Evolutionary conservation across 192 early-diverging fungal genomes (phyloP), one percentile per base, ranked within the genome.

Genomic region (Backusella mclennaniae): DNA sequence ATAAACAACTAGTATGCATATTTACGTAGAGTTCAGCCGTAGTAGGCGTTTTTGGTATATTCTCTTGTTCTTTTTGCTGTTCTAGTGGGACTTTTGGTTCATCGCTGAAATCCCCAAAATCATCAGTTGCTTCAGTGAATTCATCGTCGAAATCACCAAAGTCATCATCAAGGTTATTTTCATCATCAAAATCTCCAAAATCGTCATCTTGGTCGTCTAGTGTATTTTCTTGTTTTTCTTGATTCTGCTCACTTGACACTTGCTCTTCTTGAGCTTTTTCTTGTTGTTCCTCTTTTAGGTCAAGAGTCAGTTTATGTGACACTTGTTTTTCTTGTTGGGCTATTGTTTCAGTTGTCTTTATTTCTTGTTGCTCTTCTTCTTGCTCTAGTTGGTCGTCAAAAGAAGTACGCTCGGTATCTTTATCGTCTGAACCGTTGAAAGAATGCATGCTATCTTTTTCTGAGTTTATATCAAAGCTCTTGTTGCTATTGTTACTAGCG

Each of bases 71-170:
- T 59, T 23, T 3, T 26, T 59, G 8, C 8, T 59, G n/a, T 26
- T 29, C n/a, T 29, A 29, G 9, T 29, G 21, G 11, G 9, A 14
- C 21, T 29, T 63, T 3, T 63, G 23, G 23, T 29, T 63, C 56
- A 1, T 77, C 76, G n/a, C 35, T 76, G 75, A 83, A 83, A 35
- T 83, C 82, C 6, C 80, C 80, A 78, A 82, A 82, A 9, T 77
- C 80, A n/a, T 81, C 80, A 11, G 21, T 59, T 53, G 29, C 29
- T 36, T 23, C 56, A 63, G 21, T 63, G 23, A 63, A 63, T 29
- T 63, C 56, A 63, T 63, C 56, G 26, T 68, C 67, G 8, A 68
- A 68, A 33, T 68, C 67, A 19, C 67, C 56, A 63, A 63, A 63
- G 26, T 63, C 56, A 14, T 63, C 56, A 63, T 63, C 56, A 29